Conservation (phyloP, 2,329 filamentous ascomycete species). For the Phyllosticta citrichinensis region DNA sequence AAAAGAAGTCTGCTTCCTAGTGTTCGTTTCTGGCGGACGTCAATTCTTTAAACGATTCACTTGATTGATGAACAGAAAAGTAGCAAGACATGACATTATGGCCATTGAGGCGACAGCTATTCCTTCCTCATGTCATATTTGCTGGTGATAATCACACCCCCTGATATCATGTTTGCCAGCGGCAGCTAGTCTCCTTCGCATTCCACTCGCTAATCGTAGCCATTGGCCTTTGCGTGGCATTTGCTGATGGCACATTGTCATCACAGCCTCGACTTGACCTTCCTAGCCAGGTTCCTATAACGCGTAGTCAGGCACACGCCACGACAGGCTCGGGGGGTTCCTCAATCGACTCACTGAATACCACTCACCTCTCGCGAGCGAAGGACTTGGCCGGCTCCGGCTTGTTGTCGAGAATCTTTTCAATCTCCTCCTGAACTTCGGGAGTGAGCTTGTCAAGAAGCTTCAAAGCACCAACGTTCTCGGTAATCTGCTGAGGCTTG, state of each 20-base stretch:
- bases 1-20: too few species aligned
- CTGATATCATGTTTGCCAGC: background rate
- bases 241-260: background rate
- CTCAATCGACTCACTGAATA: background rate
- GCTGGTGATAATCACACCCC: background rate
- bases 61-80: too few species aligned
- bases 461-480: slow-evolving; percentile 39
- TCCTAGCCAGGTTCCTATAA: background rate
- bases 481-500: slow-evolving; percentile 39
- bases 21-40: too few species aligned
- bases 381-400: slow-evolving; percentile 17
- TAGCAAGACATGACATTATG: background rate
- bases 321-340: background rate
- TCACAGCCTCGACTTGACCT: background rate
- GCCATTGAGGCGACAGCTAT: background rate
- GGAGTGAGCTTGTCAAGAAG: slow-evolving; percentile 30
- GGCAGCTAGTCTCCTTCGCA: background rate
- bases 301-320: background rate
- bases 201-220: background rate
- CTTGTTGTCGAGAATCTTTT: slow-evolving; percentile 30
- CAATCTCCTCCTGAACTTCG: slow-evolving; percentile 31
- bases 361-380: slow-evolving; percentile 14
- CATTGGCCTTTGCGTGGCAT: background rate
- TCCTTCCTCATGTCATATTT: background rate
- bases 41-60: too few species aligned